A percentile compares a stretch with the other conserved stretches of the same genome.
Conservation (phyloP, 2,329 filamentous ascomycete species). For the Berkeleyomyces rouxiae region DNA sequence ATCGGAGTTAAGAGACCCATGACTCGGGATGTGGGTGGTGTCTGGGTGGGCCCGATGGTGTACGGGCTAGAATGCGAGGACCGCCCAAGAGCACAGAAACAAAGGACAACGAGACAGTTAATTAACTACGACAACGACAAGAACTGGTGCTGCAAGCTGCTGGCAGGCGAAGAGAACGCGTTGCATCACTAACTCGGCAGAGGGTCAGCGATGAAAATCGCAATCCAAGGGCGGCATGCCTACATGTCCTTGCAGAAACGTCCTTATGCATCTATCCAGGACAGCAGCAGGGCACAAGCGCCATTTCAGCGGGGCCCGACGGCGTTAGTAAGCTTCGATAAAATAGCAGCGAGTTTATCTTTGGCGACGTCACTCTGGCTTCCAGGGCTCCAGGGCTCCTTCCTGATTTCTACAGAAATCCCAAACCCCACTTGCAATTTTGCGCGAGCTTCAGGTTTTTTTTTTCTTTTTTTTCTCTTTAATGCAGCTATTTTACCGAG, state of each 20-base stretch:
- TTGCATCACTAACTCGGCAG: not conserved
- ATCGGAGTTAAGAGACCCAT: too few relatives aligned
- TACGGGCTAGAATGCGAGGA: too few relatives aligned
- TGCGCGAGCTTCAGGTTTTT: not conserved
- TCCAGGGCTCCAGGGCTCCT: not conserved
- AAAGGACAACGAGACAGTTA: too few relatives aligned
- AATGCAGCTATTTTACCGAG: not conserved
- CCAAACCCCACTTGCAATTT: not conserved
- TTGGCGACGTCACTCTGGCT: not conserved
- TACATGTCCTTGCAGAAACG: too few relatives aligned
- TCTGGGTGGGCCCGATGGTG: too few relatives aligned
- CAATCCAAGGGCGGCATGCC: too few relatives aligned
- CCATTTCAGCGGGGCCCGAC: not conserved
- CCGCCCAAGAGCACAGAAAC: too few relatives aligned
- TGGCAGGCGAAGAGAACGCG: too few relatives aligned
- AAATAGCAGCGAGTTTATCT: not conserved
- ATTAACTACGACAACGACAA: too few relatives aligned
- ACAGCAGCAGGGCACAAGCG: not conserved
- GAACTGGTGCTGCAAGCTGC: too few relatives aligned
- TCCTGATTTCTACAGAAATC: constrained; percentile 1
- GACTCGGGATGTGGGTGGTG: too few relatives aligned
- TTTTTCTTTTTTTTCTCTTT: not conserved
- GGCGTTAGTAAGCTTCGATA: not conserved
- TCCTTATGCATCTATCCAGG: not conserved
- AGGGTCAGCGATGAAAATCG: not conserved